Evolutionary conservation across 2,329 filamentous ascomycete genomes (phyloP).

Genomic region (Elsinoe perseae): DNA sequence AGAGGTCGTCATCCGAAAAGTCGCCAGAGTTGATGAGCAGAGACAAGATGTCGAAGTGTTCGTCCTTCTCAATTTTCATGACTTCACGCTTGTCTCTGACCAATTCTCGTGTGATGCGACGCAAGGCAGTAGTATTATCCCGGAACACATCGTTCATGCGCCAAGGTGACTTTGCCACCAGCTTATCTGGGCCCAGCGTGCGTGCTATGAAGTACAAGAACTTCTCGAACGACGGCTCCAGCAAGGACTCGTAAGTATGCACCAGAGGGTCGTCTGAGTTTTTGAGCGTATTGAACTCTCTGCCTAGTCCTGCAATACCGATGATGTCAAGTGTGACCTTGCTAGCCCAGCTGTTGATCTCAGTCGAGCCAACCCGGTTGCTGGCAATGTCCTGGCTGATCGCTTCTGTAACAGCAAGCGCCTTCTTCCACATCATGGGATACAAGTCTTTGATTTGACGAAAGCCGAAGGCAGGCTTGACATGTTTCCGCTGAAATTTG

Average conservation of each 20-base stretch:
- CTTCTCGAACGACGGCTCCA: slow-evolving; percentile 43
- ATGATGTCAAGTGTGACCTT: slow-evolving; percentile 43
- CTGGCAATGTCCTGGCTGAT: slow-evolving; percentile 49
- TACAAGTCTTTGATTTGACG: slow-evolving; percentile 79
- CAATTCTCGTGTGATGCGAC: slow-evolving; percentile 40
- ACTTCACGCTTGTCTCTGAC: slow-evolving; percentile 35
- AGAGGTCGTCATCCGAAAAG: slow-evolving; percentile 46
- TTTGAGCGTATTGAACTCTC: slow-evolving; percentile 36
- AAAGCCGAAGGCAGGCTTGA: slow-evolving; percentile 79
- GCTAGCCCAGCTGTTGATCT: slow-evolving; percentile 38
- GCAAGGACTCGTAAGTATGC: slow-evolving; percentile 27
- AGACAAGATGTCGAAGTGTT: slow-evolving; percentile 38
- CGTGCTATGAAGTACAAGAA: slow-evolving; percentile 4
- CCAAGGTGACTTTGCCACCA: slow-evolving; percentile 12
- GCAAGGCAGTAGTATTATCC: slow-evolving; percentile 20
- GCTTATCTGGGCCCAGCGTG: neutral
- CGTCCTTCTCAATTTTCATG: slow-evolving; percentile 8
- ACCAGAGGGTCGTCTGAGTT: slow-evolving; percentile 38
- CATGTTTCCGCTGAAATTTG: slow-evolving; percentile 56
- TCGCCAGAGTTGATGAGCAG: slow-evolving; percentile 46
- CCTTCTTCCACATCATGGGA: slow-evolving; percentile 74
- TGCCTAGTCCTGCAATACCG: slow-evolving; percentile 38
- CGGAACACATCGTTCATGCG: neutral
- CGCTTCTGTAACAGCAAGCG: slow-evolving; percentile 56
- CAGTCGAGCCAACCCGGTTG: slow-evolving; percentile 30